These are phyloP conservation scores for Sechiopsis laciniata DNA, from an alignment of 306 rosid species.

Conservation along the genomic window DNA sequence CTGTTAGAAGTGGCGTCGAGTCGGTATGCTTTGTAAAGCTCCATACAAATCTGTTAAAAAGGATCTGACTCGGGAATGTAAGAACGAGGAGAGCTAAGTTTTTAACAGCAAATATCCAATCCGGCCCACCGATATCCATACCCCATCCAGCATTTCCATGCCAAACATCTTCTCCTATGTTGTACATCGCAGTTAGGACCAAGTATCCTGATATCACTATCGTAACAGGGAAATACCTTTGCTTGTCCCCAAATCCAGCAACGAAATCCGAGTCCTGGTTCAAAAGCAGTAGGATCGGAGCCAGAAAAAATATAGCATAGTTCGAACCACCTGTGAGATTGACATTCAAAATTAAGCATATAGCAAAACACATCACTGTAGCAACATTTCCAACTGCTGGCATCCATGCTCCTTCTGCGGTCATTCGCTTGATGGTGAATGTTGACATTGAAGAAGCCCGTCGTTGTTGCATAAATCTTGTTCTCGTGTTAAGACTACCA, in stretches of 20 bases:
- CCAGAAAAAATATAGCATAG: conserved; percentile 88
- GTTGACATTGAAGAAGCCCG: conserved; percentile 60
- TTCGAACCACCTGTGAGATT: conserved; percentile 91
- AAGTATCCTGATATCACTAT: conserved; percentile 73
- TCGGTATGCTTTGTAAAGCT: conserved; percentile 71
- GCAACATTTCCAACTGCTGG: conserved; percentile 98
- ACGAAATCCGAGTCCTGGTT: conserved; percentile 96
- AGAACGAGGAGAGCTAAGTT: conserved; percentile 92
- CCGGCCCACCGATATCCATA: conserved; percentile 93
- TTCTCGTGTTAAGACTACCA: conserved; percentile 56
- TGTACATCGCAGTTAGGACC: conserved; percentile 63
- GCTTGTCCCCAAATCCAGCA: conserved; percentile 95
- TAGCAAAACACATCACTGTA: conserved; percentile 85
- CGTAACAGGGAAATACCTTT: conserved; percentile 83
- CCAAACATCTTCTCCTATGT: conserved; percentile 92
- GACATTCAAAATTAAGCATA: conserved; percentile 76
- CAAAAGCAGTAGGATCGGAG: conserved; percentile 84
- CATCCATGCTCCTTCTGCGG: conserved; percentile 99
- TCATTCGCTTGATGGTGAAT: conserved; percentile 78
- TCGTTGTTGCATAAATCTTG: conserved; percentile 84
- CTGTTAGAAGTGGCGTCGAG: conserved; percentile 66
- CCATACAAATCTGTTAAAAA: conserved; percentile 94
- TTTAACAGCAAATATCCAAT: conserved; percentile 91
- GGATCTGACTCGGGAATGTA: conserved; percentile 91
- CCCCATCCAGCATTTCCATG: conserved; percentile 95